Evolutionary conservation across 2,329 filamentous ascomycete species (phyloP).

Genomic region (Elsinoe fawcettii): DNA sequence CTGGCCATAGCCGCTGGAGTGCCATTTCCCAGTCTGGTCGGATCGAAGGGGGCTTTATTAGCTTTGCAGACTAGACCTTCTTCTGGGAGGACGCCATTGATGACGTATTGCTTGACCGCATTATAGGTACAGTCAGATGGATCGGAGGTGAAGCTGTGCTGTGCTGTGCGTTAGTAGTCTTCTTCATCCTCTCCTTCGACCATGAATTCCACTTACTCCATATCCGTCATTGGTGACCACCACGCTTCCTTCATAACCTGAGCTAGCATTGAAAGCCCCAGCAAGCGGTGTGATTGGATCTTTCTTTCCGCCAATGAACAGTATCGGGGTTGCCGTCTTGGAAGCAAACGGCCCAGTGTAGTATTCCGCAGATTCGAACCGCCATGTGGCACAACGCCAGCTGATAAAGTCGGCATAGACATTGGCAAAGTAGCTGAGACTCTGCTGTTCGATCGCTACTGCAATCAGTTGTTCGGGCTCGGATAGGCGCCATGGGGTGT

Average conservation of each 20-base stretch:
- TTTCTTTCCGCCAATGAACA: neutral
- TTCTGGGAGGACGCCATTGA: neutral
- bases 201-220: neutral
- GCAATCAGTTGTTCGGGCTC: neutral
- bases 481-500: neutral
- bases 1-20: neutral
- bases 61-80: neutral
- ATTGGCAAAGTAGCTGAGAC: neutral
- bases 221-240: slow-evolving; percentile 1
- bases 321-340: neutral
- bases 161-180: neutral
- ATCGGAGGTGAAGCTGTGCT: neutral
- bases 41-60: neutral
- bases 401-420: neutral
- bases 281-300: neutral
- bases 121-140: neutral
- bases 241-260: neutral
- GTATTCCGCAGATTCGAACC: neutral
- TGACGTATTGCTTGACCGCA: neutral
- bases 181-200: too few relatives aligned
- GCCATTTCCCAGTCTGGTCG: neutral
- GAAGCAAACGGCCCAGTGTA: neutral
- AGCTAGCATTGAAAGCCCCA: slow-evolving; percentile 1
- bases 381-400: slow-evolving; percentile 1
- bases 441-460: neutral